A percentile compares a stretch with the other conserved stretches of the same genome.
Conservation (phyloP, 306 rosid genomes). For the Alnus rubra region DNA sequence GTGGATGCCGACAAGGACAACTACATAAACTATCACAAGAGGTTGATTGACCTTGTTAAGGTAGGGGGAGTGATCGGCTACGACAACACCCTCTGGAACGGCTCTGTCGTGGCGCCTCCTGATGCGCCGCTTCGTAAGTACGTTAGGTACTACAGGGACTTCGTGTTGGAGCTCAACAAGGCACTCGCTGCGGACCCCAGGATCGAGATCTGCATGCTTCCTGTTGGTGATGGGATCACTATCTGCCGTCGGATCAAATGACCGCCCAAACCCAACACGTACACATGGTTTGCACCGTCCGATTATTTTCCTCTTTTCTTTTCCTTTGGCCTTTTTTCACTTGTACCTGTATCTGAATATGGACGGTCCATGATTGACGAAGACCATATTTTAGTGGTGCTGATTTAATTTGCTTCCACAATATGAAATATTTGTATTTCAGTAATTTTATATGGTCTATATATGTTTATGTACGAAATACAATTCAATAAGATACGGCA, state of each 20-base stretch:
- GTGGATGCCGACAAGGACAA: constrained; percentile 95
- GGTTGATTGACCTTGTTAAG: constrained; percentile 74
- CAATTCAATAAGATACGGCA: no score
- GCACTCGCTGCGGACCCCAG: constrained; percentile 84
- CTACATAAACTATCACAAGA: constrained; percentile 85
- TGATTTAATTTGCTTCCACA: no score
- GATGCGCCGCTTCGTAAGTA: constrained; percentile 90
- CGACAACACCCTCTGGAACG: constrained; percentile 94
- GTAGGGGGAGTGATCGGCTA: constrained; percentile 88
- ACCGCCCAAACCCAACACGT: neutral
- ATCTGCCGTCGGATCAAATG: constrained; percentile 76
- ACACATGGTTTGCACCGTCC: no score
- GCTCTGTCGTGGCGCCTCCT: constrained; percentile 87
- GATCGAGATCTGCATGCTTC: constrained; percentile 89
- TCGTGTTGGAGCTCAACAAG: constrained; percentile 85
- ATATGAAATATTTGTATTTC: no score
- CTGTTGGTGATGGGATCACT: constrained; percentile 91
- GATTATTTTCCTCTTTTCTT: no score
- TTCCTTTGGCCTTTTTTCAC: no score
- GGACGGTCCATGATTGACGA: neutral
- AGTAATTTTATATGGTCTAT: no score
- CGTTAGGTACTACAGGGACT: constrained; percentile 88
- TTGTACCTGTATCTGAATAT: no score
- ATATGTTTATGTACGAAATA: no score
- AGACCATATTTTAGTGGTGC: no score